phyloP scores from a whole-genome alignment of 78 protist species.

The Mantamonas sphyraenae region DNA sequence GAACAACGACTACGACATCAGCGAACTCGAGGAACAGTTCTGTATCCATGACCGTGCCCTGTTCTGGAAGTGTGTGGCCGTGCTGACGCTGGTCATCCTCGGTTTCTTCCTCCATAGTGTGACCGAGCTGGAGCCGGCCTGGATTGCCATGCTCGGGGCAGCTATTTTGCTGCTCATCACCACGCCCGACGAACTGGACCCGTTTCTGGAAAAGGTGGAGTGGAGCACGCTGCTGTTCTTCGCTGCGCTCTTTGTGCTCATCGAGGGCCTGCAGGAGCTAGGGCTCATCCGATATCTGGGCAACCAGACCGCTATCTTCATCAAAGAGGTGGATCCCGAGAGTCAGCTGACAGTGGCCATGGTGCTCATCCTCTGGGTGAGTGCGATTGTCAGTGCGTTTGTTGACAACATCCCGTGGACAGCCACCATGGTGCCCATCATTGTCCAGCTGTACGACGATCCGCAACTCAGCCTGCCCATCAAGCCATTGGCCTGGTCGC shows the following conservation, averaged over 20 bases:
- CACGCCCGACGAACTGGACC: not conserved
- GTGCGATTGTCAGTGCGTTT: conserved; percentile 45
- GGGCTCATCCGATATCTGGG: conserved; percentile 53
- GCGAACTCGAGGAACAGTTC: not conserved
- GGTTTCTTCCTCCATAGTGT: conserved; percentile 37
- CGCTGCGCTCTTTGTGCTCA: conserved; percentile 33
- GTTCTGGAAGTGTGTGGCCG: not conserved
- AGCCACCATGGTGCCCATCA: conserved; percentile 55
- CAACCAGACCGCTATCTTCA: not conserved
- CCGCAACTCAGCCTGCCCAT: conserved; percentile 5
- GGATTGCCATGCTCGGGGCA: conserved; percentile 58
- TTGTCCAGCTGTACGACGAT: conserved; percentile 14
- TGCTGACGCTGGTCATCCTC: conserved; percentile 15
- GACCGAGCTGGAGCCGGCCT: conserved; percentile 26
- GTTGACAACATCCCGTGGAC: conserved; percentile 61
- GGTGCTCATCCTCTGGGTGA: conserved; percentile 42
- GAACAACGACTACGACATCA: too few species aligned
- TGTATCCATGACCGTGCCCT: not conserved
- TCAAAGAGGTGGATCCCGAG: not conserved
- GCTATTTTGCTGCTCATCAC: conserved; percentile 18
- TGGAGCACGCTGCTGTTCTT: conserved; percentile 64
- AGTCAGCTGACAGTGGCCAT: conserved; percentile 34
- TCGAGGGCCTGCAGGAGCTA: conserved; percentile 31
- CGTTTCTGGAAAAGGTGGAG: conserved; percentile 37
- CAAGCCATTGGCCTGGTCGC: conserved; percentile 58